Percentiles rank a stretch among this genome's conserved stretches.
Conservation (phyloP, 2,329 filamentous ascomycete genomes). For the Fusarium sp. region DNA sequence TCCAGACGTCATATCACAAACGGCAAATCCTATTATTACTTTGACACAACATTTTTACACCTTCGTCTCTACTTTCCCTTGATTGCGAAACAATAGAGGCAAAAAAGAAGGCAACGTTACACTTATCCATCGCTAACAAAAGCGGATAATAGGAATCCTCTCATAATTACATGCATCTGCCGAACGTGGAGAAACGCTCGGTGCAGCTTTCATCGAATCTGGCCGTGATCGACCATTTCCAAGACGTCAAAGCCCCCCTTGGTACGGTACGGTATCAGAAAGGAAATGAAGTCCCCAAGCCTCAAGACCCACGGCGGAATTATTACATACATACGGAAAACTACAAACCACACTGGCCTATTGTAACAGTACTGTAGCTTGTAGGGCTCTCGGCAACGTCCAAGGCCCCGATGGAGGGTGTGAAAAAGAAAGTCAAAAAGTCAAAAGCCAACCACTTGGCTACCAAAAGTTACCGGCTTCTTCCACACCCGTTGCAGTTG, state of each 20-base stretch:
- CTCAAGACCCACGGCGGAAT: conserved; percentile 8
- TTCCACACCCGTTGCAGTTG: conserved; percentile 16
- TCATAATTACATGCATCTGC: conserved; percentile 29
- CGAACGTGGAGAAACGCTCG: conserved; percentile 37
- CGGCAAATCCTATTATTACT: background rate
- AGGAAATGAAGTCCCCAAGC: conserved; percentile 22
- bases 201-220: conserved; percentile 12
- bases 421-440: conserved; percentile 2
- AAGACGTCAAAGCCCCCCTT: conserved; percentile 25
- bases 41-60: background rate
- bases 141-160: background rate
- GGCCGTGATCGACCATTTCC: conserved; percentile 26
- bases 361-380: background rate
- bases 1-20: background rate
- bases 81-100: background rate
- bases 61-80: background rate
- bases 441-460: background rate
- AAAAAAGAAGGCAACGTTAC: conserved; percentile 16
- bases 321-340: background rate
- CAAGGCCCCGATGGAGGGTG: conserved; percentile 35
- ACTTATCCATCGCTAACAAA: conserved; percentile 7
- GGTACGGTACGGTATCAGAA: background rate
- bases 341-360: background rate
- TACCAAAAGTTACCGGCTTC: conserved; percentile 23
- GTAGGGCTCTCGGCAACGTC: conserved; percentile 24